Evolutionary conservation across 257 asterid species (phyloP), one percentile per base, ranked within the genome.

Genomic region (Capsicum pubescens): DNA sequence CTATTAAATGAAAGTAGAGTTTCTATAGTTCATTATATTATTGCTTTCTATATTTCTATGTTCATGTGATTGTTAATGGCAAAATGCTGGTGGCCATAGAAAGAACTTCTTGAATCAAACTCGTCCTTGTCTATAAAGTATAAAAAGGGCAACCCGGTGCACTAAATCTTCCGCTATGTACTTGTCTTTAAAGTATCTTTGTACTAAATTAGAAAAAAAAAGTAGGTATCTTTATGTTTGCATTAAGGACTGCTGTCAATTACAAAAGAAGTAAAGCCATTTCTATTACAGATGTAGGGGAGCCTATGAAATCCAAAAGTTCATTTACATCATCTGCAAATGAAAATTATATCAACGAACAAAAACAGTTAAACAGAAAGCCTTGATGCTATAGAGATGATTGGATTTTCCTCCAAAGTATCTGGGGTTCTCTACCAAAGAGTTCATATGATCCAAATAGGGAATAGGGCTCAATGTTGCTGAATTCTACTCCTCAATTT

Each of bases 261-360:
- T 74, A 74, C 61, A 74, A 50, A 63, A 50, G 81, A 21, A 74
- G 21, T 46, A 7, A 74, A 19, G 60, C 3, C n/a, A 72, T 72
- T 15, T 50, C 59, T 48, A 16, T 19, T 72, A 26, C 32, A 26
- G 32, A 26, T 26, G 32, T 26, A 26, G 21, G 80, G 56, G 39
- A 19, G 61, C 8, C 44, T 50, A 50, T 74, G 61, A 76, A 19
- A 72, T 48, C 1, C 9, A 72, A 72, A 72, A 48, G n/a, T 48
- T 72, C 7, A 72, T 19, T 72, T 19, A 48, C n/a, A 12, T 72
- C 35, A 72, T 72, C 59, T 72, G 80, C 80, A 72, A 72, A 21
- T 19, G 59, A 72, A 48, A 11, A 1, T 44, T 71, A 46, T 48
- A 48, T 9, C 59, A 72, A 19, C 2, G 58, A 72, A 7, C 42